Percentiles rank a stretch among this genome's conserved stretches.
These are phyloP conservation scores for Biscogniauxia mediterranea DNA, from an alignment of 2,329 filamentous ascomycete genomes.

Conservation along the genomic window DNA sequence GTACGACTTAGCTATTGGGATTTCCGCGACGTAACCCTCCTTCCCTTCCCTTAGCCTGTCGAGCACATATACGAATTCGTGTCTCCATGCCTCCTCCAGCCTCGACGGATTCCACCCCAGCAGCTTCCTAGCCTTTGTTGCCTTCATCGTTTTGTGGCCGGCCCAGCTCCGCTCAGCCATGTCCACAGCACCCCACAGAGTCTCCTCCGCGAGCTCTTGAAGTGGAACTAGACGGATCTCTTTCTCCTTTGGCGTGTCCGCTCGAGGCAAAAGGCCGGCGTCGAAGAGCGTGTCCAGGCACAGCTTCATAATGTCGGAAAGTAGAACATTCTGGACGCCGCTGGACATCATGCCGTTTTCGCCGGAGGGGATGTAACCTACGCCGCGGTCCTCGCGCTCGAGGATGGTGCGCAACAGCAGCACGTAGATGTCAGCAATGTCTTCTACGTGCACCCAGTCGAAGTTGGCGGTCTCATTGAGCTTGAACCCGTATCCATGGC, in stretches of 20 bases:
- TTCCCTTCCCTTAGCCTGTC: background rate
- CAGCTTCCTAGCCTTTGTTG: background rate
- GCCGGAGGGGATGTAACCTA: background rate
- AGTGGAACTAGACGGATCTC: background rate
- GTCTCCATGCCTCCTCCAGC: background rate
- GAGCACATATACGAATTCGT: background rate
- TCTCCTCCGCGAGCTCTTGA: background rate
- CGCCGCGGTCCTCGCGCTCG: background rate
- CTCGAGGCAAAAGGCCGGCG: background rate
- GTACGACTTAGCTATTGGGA: background rate
- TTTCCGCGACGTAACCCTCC: background rate
- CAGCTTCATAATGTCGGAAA: background rate
- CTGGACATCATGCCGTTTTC: background rate
- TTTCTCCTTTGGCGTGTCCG: background rate
- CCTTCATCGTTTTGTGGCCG: background rate
- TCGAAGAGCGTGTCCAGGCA: background rate
- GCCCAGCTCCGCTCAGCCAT: background rate
- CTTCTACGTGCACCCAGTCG: conserved; percentile 17
- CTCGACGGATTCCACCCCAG: background rate
- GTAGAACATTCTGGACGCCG: background rate
- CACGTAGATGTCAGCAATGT: conserved; percentile 21
- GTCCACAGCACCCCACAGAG: background rate
- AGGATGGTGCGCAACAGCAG: conserved; percentile 11
- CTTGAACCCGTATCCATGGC: conserved; percentile 14
- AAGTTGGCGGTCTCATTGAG: conserved; percentile 16